These are phyloP conservation scores for Lactarius psammicola DNA, from an alignment of 768 basidiomycete species.

Conservation along the genomic window DNA sequence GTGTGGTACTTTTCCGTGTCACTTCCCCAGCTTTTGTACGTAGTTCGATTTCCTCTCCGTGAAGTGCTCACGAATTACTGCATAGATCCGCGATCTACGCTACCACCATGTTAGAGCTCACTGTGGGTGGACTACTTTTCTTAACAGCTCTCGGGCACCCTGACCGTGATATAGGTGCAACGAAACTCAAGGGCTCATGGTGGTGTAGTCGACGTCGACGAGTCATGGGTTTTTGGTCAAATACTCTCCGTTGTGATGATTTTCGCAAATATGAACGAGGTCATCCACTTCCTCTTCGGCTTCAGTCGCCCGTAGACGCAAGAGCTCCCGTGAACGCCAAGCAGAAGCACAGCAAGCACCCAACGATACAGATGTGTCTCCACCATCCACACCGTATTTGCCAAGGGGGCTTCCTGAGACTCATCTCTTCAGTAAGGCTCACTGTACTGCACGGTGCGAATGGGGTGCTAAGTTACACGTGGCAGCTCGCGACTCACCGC, in stretches of 20 bases:
- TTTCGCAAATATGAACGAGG: conserved; percentile 14
- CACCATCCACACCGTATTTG: neutral
- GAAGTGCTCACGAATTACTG: neutral
- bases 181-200: neutral
- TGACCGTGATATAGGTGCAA: conserved; percentile 8
- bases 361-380: too few species aligned
- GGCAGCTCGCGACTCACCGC: neutral
- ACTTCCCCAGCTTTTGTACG: conserved; percentile 12
- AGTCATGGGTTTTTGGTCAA: conserved; percentile 23
- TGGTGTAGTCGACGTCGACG: conserved; percentile 1
- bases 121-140: conserved; percentile 2
- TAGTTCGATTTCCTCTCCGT: neutral
- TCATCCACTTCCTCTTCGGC: conserved; percentile 14
- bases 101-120: conserved; percentile 20
- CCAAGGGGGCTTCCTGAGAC: neutral
- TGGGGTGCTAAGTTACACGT: neutral
- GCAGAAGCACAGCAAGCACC: neutral
- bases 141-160: neutral
- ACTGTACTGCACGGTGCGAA: neutral
- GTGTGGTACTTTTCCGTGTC: conserved; percentile 12
- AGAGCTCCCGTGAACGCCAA: neutral
- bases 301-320: neutral
- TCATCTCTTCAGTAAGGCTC: neutral
- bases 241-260: conserved; percentile 23
- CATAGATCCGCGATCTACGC: conserved; percentile 20